Base-by-base conservation (phyloP, 2,329 filamentous ascomycete genomes). In the Metarhizium humberi region DNA sequence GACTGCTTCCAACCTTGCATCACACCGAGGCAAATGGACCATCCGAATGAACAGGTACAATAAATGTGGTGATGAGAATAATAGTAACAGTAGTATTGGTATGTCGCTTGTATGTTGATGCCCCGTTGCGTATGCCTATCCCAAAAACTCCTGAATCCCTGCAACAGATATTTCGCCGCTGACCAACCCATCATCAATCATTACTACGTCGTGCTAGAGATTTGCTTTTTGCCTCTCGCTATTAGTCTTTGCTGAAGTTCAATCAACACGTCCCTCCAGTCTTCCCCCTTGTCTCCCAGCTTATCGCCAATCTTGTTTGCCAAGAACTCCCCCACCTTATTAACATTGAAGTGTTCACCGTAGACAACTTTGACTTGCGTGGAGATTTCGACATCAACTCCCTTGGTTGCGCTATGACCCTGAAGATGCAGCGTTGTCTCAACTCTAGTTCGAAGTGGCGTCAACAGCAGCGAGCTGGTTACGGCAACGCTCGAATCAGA, bases 301-400 rank as follows among this genome's bases (percentile, higher is more conserved):
- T n/a, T 63, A 61, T 50, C 75, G 69, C 64, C 86, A 72, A 66
- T 78, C 76, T 66, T 67, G 40, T 78, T 78, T 13, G 73, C 68
- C 59, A 94, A 65, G 61, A 88, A 91, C 55, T 90, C 86, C n/a
- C 73, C 75, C 75, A 94, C 85, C 69, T 89, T 91, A 51, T 76
- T 80, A 60, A 84, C 82, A 60, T 90, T 88, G 67, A 92, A 91
- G 57, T 80, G 78, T 70, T 92, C 88, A 0, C 89, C 89, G 66
- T 94, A 94, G 2, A 90, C 74, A 1, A 92, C 82, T 53, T 75
- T 76, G 0, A 84, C 87, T 25, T 72, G 73, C 1, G 78, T 75
- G 6, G 71, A 71, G 29, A 87, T 71, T 14, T 69, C 67, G 40
- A 89, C 75, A 1, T 80, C 76, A 11, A 86, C 71, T 3, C 78